Conservation (phyloP, 2,329 filamentous ascomycete genomes). For the Penicillium sumatraense region DNA sequence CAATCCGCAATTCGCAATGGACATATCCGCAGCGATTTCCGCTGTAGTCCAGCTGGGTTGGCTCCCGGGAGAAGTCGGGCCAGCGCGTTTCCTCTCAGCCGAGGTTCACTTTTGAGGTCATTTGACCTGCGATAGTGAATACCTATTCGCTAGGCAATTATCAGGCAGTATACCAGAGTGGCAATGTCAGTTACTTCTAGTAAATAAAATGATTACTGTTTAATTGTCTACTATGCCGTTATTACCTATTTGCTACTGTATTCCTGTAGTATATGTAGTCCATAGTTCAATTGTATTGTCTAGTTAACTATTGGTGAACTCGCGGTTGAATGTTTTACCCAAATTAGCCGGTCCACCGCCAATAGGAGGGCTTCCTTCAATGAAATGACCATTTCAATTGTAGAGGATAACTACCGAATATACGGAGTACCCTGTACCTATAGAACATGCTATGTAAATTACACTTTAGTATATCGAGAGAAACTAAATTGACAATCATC, state of each 20-base stretch:
- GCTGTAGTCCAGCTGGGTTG: background rate
- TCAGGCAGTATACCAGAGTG: too few relatives aligned
- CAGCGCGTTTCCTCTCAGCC: slow-evolving; percentile 25
- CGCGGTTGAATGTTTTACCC: slow-evolving; percentile 28
- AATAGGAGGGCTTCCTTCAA: too few relatives aligned
- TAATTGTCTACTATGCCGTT: too few relatives aligned
- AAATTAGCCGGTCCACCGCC: background rate
- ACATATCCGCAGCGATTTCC: slow-evolving; percentile 18
- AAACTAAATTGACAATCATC: background rate
- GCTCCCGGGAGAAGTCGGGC: slow-evolving; percentile 26
- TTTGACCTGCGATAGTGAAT: slow-evolving; percentile 4
- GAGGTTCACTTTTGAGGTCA: slow-evolving; percentile 26
- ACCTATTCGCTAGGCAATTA: too few relatives aligned
- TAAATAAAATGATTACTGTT: too few relatives aligned
- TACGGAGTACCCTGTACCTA: background rate
- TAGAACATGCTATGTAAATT: too few relatives aligned
- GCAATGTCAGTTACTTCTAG: too few relatives aligned
- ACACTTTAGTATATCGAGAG: background rate
- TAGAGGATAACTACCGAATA: too few relatives aligned
- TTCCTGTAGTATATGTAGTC: background rate
- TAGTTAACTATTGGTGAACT: background rate
- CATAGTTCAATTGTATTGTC: background rate
- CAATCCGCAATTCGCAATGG: slow-evolving; percentile 1
- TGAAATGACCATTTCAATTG: too few relatives aligned
- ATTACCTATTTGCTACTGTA: too few relatives aligned